Evolutionary conservation across 192 early-diverging fungal species (phyloP).

Genomic region (Coemansia sp.): DNA sequence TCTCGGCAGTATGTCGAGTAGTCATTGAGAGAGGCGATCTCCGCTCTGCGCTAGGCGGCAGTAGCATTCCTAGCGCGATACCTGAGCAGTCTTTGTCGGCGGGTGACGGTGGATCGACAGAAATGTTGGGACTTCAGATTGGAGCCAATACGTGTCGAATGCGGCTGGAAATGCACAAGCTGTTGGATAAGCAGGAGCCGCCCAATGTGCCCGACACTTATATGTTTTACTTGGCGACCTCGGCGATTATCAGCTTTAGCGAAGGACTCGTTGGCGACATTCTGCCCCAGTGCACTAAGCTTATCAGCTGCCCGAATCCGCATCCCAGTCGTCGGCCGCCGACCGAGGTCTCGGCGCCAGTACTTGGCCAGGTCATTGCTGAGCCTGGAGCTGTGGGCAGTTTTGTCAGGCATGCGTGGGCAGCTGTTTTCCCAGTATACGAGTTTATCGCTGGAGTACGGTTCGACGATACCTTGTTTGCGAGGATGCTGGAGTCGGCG

Average conservation of each 20-base stretch:
- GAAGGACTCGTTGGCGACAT: slow-evolving; percentile 72
- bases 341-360: neutral
- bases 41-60: slow-evolving; percentile 18
- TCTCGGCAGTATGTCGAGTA: slow-evolving; percentile 74
- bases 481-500: slow-evolving; percentile 68
- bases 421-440: slow-evolving; percentile 74
- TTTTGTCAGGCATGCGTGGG: slow-evolving; percentile 84
- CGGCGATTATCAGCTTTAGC: slow-evolving; percentile 69
- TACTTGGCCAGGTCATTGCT: slow-evolving; percentile 18
- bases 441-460: slow-evolving; percentile 76
- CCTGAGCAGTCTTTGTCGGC: neutral
- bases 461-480: slow-evolving; percentile 86
- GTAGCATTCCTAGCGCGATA: slow-evolving; percentile 23
- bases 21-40: slow-evolving; percentile 72
- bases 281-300: slow-evolving; percentile 59
- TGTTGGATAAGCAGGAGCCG: slow-evolving; percentile 92
- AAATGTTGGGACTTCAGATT: slow-evolving; percentile 13
- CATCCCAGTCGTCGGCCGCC: neutral
- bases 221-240: slow-evolving; percentile 76
- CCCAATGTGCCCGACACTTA: slow-evolving; percentile 91
- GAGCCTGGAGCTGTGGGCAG: slow-evolving; percentile 59
- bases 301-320: slow-evolving; percentile 17
- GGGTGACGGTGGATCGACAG: neutral
- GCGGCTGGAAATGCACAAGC: slow-evolving; percentile 71
- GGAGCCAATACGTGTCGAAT: slow-evolving; percentile 37